Evolutionary conservation across 306 rosid genomes (phyloP).

Genomic region (Castanopsis chinensis): DNA sequence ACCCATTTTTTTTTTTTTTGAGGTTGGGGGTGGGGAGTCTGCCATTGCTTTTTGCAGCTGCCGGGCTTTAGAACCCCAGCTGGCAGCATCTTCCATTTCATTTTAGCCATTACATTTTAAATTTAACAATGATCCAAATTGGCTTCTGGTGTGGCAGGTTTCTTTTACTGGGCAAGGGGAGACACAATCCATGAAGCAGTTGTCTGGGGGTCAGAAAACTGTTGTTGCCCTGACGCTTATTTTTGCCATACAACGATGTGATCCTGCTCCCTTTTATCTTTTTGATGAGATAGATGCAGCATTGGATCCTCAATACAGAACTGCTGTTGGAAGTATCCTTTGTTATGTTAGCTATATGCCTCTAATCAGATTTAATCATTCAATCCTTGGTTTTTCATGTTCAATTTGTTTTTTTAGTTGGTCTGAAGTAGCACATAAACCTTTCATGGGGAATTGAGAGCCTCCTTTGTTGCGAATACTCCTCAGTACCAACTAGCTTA

Average conservation of each 20-base stretch:
- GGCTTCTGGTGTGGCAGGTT: conserved; percentile 53
- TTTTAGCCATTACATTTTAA: background rate
- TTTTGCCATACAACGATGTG: conserved; percentile 98
- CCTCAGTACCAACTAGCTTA: background rate
- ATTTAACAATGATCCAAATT: conserved; percentile 1
- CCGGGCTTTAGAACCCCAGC: background rate
- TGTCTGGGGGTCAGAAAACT: conserved; percentile 98
- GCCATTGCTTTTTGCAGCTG: background rate
- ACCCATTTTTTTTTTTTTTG: too few relatives aligned
- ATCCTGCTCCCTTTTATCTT: conserved; percentile 98
- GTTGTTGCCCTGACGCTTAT: conserved; percentile 97
- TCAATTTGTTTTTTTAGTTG: background rate
- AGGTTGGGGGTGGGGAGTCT: background rate
- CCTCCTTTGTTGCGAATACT: background rate
- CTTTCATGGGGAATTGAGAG: background rate
- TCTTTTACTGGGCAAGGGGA: conserved; percentile 98
- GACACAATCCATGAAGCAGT: conserved; percentile 97
- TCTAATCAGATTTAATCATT: conserved; percentile 6
- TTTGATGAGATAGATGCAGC: conserved; percentile 99
- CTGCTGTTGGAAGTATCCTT: conserved; percentile 99
- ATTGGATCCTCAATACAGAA: conserved; percentile 95
- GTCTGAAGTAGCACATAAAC: background rate
- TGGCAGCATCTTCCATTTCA: background rate
- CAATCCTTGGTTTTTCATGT: conserved; percentile 1
- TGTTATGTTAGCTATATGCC: background rate